These are phyloP conservation scores for Pyrenochaeta sp. DNA, from an alignment of 2,329 filamentous ascomycete genomes.

Conservation along the genomic window DNA sequence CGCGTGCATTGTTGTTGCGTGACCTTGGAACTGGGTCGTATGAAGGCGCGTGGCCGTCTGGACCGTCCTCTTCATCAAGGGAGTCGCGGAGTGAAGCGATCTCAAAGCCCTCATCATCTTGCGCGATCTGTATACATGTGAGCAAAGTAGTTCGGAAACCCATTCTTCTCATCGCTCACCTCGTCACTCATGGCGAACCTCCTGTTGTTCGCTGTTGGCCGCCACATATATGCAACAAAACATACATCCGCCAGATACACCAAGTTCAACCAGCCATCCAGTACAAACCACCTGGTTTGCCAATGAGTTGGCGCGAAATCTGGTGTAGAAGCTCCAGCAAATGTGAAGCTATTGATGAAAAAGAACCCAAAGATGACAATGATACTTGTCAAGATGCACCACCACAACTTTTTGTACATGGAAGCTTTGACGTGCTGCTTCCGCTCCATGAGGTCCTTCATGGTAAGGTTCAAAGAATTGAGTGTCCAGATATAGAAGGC, in stretches of 20 bases:
- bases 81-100: slow-evolving; percentile 88
- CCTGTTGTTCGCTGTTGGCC: slow-evolving; percentile 94
- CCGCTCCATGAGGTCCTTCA: slow-evolving; percentile 93
- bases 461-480: slow-evolving; percentile 91
- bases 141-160: slow-evolving; percentile 28
- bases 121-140: slow-evolving; percentile 71
- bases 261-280: slow-evolving; percentile 96
- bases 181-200: slow-evolving; percentile 99
- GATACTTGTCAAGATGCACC: slow-evolving; percentile 92
- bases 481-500: slow-evolving; percentile 99
- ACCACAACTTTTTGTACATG: slow-evolving; percentile 99
- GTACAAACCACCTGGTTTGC: slow-evolving; percentile 96
- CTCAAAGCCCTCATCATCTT: slow-evolving; percentile 98
- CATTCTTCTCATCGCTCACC: slow-evolving; percentile 53
- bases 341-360: slow-evolving; percentile 97
- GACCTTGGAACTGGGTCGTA: slow-evolving; percentile 51
- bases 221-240: slow-evolving; percentile 95
- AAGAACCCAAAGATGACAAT: slow-evolving; percentile 98
- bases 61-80: slow-evolving; percentile 69
- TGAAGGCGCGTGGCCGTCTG: slow-evolving; percentile 45
- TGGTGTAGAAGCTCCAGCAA: slow-evolving; percentile 82
- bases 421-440: slow-evolving; percentile 91
- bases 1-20: slow-evolving; percentile 39
- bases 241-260: slow-evolving; percentile 94
- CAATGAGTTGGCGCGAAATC: slow-evolving; percentile 96